A percentile compares a stretch with the other conserved stretches of the same genome.
These are phyloP conservation scores for Adansonia rubrostipa DNA, from an alignment of 441 rosid genomes.

Conservation along the genomic window DNA sequence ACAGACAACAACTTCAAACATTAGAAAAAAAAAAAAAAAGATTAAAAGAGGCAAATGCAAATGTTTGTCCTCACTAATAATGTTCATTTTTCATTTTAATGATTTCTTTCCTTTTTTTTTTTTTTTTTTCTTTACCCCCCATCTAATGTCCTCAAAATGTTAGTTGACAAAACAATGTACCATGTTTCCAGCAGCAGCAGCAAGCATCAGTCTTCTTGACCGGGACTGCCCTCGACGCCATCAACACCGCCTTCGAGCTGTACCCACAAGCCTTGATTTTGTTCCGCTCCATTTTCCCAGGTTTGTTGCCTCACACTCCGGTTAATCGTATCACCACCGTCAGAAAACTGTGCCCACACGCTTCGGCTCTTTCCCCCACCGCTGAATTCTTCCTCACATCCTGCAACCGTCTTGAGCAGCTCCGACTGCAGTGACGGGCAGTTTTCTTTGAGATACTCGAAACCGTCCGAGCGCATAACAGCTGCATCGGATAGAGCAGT, in stretches of 20 bases:
- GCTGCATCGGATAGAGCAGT: conserved; percentile 39
- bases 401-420: conserved; percentile 60
- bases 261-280: conserved; percentile 67
- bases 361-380: conserved; percentile 61
- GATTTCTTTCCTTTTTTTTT: neutral
- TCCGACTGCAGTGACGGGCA: conserved; percentile 59
- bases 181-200: neutral
- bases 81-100: neutral
- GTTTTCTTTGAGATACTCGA: conserved; percentile 54
- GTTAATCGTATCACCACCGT: conserved; percentile 61
- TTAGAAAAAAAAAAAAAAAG: neutral
- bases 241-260: conserved; percentile 61
- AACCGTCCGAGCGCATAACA: conserved; percentile 63
- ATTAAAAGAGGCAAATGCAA: neutral
- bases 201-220: conserved; percentile 56
- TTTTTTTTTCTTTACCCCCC: neutral
- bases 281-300: conserved; percentile 74
- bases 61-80: neutral
- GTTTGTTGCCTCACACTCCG: conserved; percentile 56
- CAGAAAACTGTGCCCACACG: conserved; percentile 69
- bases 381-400: conserved; percentile 59
- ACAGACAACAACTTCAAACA: neutral
- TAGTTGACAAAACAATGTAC: conserved; percentile 19
- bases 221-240: conserved; percentile 51
- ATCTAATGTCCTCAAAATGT: conserved; percentile 9